These are phyloP conservation scores for Xylaria arbuscula DNA, from an alignment of 2,329 filamentous ascomycete species.

Conservation along the genomic window DNA sequence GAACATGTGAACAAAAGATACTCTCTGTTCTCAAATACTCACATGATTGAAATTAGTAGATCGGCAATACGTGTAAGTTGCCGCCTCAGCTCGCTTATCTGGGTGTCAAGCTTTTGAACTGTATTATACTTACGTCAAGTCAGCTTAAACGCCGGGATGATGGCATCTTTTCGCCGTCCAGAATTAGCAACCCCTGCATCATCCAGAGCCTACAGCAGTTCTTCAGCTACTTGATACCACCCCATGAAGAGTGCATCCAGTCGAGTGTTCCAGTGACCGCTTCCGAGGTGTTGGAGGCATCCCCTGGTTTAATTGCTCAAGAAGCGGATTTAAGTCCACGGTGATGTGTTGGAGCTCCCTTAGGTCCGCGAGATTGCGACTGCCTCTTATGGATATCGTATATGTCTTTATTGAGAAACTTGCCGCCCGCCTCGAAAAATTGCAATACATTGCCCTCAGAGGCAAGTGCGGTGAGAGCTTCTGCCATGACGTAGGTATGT, in stretches of 20 bases:
- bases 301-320: not conserved
- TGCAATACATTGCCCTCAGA: not conserved
- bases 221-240: not conserved
- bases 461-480: not conserved
- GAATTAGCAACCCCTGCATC: not conserved
- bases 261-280: not conserved
- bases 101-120: not conserved
- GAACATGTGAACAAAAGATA: not conserved
- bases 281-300: not conserved
- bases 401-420: constrained; percentile 1
- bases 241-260: not conserved
- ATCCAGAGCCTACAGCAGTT: not conserved
- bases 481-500: not conserved
- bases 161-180: not conserved
- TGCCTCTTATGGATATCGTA: not conserved
- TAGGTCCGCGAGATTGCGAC: not conserved
- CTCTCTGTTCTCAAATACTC: not conserved
- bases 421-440: not conserved
- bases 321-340: not conserved
- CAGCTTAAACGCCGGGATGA: not conserved
- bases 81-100: not conserved
- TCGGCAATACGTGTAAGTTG: not conserved
- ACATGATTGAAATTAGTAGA: not conserved
- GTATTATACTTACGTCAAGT: not conserved
- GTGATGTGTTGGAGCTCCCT: not conserved